Evolutionary conservation across 2,329 filamentous ascomycete genomes (phyloP), one percentile per base, ranked within the genome.

Genomic region (Mycosphaerelloides madeirae): DNA sequence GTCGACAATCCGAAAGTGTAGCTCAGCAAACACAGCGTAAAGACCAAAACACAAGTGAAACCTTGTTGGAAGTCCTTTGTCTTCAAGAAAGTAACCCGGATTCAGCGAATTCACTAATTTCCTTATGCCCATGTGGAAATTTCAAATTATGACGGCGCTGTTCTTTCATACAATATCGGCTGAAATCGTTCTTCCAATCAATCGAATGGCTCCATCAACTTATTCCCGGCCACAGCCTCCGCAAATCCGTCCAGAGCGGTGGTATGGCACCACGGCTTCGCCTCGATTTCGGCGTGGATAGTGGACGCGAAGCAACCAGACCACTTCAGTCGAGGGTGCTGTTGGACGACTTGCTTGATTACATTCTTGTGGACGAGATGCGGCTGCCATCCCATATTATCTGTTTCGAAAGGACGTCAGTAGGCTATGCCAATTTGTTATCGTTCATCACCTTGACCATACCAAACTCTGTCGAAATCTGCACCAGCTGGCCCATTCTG

Each of bases 221-320:
- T 51, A 28, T 61, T 60, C 1, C 51, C 49, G 3, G 49, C 57
- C 9, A 62, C 57, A 8, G 49, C 56, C 29, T 59, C 51, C 7
- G 53, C 48, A 20, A 62, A 62, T 12, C 53, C 48, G 3, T 50
- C 45, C 15, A 60, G 46, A 15, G 50, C 54, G 3, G 59, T 62
- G 3, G 59, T 61, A 38, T 62, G 58, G 43, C 54, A 57, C 59
- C 58, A 61, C 8, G 58, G 58, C 45, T 62, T 62, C 13, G 41
- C 52, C 19, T 38, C 42, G 28, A 59, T 54, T 46, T 61, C 59
- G 6, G 45, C 48, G n/a, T 56, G 31, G 28, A 61, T 58, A 2
- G 53, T 53, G 13, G 35, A 34, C 1, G 59, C 44, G 28, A 62
- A 62, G 41, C 59, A 61, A 8, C 43, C 48, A 1, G 54, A 55